Evolutionary conservation across 2,329 filamentous ascomycete species (phyloP).

Genomic region (Aspergillus awamori): DNA sequence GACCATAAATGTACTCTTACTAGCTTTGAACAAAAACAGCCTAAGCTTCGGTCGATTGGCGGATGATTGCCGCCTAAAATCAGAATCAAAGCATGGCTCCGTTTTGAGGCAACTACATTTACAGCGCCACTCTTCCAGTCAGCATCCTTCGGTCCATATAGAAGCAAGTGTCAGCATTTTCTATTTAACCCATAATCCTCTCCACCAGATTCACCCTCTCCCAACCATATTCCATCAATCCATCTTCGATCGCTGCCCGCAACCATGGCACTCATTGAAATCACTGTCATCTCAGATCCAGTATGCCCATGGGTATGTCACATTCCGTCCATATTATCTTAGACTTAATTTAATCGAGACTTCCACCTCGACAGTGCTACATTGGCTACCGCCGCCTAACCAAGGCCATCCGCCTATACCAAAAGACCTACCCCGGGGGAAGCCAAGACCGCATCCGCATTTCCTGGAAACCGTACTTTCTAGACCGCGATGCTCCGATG

Average conservation of each 20-base stretch:
- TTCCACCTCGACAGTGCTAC: constrained; percentile 36
- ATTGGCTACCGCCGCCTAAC: constrained; percentile 46
- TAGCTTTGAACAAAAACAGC: too few species aligned
- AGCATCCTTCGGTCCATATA: too few species aligned
- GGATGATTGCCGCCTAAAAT: too few species aligned
- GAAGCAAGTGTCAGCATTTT: too few species aligned
- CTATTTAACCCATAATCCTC: too few species aligned
- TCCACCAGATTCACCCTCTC: too few species aligned
- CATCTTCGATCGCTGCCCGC: background rate
- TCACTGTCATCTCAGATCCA: constrained; percentile 35
- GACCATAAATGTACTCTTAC: too few species aligned
- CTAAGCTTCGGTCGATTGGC: too few species aligned
- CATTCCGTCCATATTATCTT: background rate
- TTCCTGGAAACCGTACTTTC: constrained; percentile 44
- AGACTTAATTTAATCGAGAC: constrained; percentile 14
- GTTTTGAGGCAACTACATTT: too few species aligned
- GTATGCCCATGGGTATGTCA: constrained; percentile 32
- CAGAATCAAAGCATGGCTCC: too few species aligned
- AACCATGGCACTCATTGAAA: constrained; percentile 19
- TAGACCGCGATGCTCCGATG: constrained; percentile 28
- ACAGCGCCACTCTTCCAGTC: too few species aligned
- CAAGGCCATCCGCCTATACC: constrained; percentile 42
- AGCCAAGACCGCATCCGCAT: constrained; percentile 40
- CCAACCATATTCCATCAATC: background rate
- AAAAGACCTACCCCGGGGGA: constrained; percentile 45